phyloP scores from a whole-genome alignment of 2,329 filamentous ascomycete genomes.

The Pseudogymnoascus sp. region DNA sequence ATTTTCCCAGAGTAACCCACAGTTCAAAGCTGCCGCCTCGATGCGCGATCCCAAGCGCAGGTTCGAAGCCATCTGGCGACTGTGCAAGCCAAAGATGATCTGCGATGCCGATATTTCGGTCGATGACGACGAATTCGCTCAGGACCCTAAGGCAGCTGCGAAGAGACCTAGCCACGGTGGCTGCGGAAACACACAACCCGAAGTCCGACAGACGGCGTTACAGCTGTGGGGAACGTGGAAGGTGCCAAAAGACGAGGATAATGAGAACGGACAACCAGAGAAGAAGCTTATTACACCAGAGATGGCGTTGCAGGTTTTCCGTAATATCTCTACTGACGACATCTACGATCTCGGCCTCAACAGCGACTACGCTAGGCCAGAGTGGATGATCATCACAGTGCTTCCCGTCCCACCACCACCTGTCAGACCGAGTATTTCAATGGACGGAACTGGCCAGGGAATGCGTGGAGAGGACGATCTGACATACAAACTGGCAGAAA shows the following conservation, averaged over 20 bases:
- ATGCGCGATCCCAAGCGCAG: slow-evolving; percentile 89
- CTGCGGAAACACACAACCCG: slow-evolving; percentile 85
- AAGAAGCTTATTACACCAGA: slow-evolving; percentile 77
- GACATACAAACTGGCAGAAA: slow-evolving; percentile 98
- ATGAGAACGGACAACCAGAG: slow-evolving; percentile 56
- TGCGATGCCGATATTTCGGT: slow-evolving; percentile 72
- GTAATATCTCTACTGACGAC: slow-evolving; percentile 73
- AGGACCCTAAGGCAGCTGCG: slow-evolving; percentile 42
- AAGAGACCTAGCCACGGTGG: slow-evolving; percentile 66
- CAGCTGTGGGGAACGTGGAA: slow-evolving; percentile 73
- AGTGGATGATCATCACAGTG: slow-evolving; percentile 97
- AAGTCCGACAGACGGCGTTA: slow-evolving; percentile 78
- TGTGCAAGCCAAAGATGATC: slow-evolving; percentile 79
- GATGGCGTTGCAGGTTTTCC: slow-evolving; percentile 78
- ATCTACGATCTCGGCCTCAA: slow-evolving; percentile 84
- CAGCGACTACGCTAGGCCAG: slow-evolving; percentile 87
- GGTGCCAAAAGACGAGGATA: slow-evolving; percentile 65
- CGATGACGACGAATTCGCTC: slow-evolving; percentile 61
- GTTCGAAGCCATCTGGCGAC: slow-evolving; percentile 84
- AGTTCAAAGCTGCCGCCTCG: slow-evolving; percentile 72
- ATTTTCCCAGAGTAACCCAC: slow-evolving; percentile 64
- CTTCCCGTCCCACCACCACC: slow-evolving; percentile 92
- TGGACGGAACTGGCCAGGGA: slow-evolving; percentile 87
- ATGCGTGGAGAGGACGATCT: slow-evolving; percentile 96
- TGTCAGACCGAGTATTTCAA: slow-evolving; percentile 92